Percentiles rank a stretch among this genome's conserved stretches.
phyloP scores from a whole-genome alignment of 169 alveolate genomes.

The Cytauxzoon felis region DNA sequence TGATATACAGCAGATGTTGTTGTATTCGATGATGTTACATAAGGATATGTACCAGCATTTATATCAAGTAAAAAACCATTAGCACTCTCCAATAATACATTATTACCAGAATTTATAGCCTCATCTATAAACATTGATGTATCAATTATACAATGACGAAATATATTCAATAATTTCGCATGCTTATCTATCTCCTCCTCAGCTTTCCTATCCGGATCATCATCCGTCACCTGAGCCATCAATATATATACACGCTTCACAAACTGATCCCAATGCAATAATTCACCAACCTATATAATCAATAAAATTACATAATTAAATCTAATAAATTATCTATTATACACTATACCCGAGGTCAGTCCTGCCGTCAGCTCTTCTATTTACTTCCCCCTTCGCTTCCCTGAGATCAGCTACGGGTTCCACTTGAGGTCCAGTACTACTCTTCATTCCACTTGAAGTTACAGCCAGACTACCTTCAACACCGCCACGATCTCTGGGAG shows the following conservation, averaged over 20 bases:
- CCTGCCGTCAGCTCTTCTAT: too few relatives aligned
- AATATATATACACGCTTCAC: slow-evolving; percentile 12
- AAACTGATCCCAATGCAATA: slow-evolving; percentile 48
- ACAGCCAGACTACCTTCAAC: too few relatives aligned
- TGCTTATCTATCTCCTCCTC: slow-evolving; percentile 74
- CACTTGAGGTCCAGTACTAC: too few relatives aligned
- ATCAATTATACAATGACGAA: slow-evolving; percentile 80
- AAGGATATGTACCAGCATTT: slow-evolving; percentile 74
- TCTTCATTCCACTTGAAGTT: too few relatives aligned
- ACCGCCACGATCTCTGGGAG: too few relatives aligned
- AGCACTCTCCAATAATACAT: slow-evolving; percentile 66
- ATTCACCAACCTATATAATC: slow-evolving; percentile 22
- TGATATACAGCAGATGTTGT: slow-evolving; percentile 66
- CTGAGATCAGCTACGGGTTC: too few relatives aligned
- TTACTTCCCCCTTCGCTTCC: too few relatives aligned
- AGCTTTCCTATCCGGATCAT: slow-evolving; percentile 64
- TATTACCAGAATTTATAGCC: slow-evolving; percentile 66
- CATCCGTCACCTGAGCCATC: slow-evolving; percentile 13
- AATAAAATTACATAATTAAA: slow-evolving; percentile 3
- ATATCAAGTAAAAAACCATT: slow-evolving; percentile 75
- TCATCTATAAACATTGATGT: slow-evolving; percentile 68
- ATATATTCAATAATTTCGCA: slow-evolving; percentile 65
- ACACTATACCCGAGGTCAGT: slow-evolving; percentile 64
- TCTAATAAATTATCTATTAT: slow-evolving; percentile 57
- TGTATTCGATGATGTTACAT: slow-evolving; percentile 71